phyloP scores from a whole-genome alignment of 495 filamentous ascomycete species.

The Neurospora terricola region DNA sequence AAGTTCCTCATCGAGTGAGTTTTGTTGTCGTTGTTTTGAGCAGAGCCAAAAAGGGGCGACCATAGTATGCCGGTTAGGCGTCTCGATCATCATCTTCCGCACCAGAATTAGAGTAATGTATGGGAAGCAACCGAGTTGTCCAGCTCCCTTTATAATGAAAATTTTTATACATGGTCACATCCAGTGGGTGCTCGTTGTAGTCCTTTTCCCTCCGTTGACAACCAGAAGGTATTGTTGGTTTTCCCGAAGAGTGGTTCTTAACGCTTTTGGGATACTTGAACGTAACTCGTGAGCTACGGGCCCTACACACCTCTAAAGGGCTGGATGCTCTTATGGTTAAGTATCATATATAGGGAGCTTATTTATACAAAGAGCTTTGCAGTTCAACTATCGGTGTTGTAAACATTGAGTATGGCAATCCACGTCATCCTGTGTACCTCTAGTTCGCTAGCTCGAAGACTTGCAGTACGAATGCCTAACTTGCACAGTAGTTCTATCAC shows the following conservation, averaged over 20 bases:
- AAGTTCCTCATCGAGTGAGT: constrained; percentile 68
- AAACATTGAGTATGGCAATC: neutral
- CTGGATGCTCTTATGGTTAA: neutral
- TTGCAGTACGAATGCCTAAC: neutral
- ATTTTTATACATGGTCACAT: neutral
- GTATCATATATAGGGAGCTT: neutral
- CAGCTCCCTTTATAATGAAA: neutral
- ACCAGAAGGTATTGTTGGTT: neutral
- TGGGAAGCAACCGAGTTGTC: neutral
- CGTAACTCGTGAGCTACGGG: neutral
- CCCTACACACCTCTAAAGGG: neutral
- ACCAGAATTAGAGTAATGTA: neutral
- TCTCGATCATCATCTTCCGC: neutral
- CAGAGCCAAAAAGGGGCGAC: neutral
- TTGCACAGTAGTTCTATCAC: neutral
- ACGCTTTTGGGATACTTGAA: neutral
- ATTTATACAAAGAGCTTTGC: neutral
- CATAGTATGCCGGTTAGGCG: neutral
- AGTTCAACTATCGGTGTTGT: neutral
- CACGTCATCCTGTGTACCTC: neutral
- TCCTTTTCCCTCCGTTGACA: neutral
- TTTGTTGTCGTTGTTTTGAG: neutral
- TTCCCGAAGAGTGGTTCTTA: neutral
- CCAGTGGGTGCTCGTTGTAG: neutral
- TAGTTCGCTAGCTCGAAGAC: neutral